Evolutionary conservation across 106 monocot species (phyloP), one percentile per base, ranked within the genome.

Genomic region (Dioscorea zingiberensis): DNA sequence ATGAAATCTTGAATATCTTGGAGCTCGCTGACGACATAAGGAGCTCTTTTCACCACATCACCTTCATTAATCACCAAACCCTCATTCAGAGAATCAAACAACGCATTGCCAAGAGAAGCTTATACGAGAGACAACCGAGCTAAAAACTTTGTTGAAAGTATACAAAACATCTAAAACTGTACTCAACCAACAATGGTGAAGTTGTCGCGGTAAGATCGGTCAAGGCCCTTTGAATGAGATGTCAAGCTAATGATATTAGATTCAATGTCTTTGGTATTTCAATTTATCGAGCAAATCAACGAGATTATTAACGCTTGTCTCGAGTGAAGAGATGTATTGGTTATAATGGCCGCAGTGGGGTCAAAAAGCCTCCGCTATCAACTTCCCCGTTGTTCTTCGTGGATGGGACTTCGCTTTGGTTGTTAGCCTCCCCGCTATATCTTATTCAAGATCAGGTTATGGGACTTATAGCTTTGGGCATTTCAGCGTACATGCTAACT

Each of bases 371-470:
- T 98, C 14, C 92, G 97, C 58, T 98, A 98, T 68, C 97, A 98
- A 81, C 88, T 98, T 54, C 97, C n/a, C 88, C 66, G 97, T 92
- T 72, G 55, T 98, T 63, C 84, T 98, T 62, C 73, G 51, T 71
- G n/a, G 70, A 89, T 70, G 97, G 92, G 54, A 51, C n/a, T 98
- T 59, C n/a, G 60, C 92, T 64, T 81, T 98, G 67, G 88, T 98
- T 69, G 88, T 98, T 70, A 98, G 97, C 49, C 97, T 92, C 58
- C n/a, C 70, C 92, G 59, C 79, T 98, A 64, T 98, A 91, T 47
- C 88, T 98, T 60, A 98, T 98, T 58, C 97, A 98, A 76, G 97
- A 98, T 78, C 76, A 98, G 97, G 97, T 98, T 24, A 89, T 98
- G 97, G 92, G 88, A 65, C 68, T 98, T 48, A 76, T 80, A 63